Base-by-base conservation (phyloP, 495 filamentous ascomycete genomes). In the Pyrenopolyporus hunteri region DNA sequence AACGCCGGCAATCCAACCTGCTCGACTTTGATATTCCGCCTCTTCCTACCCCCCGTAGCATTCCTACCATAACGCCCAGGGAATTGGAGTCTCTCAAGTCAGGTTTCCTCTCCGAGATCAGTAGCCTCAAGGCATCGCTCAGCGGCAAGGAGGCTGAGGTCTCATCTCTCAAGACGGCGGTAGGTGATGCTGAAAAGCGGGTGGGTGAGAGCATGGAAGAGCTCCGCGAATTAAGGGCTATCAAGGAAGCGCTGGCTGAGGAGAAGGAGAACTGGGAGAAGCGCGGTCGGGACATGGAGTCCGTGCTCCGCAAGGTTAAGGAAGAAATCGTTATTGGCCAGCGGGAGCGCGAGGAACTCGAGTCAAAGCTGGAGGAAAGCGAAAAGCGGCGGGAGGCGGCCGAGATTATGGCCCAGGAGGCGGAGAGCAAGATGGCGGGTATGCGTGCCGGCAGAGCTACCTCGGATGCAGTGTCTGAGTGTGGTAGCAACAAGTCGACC, bases 11-110 rank as follows among this genome's bases (percentile, higher is more conserved):
- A 43, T 73, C 78, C 26, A 88, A 88, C 60, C 82, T 98, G 6
- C 83, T 98, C 31, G 94, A 98, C 70, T 97, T 97, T 69, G 93
- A 97, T 61, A 88, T 97, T 11, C 91, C 92, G 7, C 90, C 91
- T 2, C 83, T 87, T 8, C 92, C 92, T 2, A 98, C 94, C 1
- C 94, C 94, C 13, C 88, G 93, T 51, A 95, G 90, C 35, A 85
- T 98, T 35, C 94, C 94, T 1, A 89, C 87, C 10, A 87, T 98
- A 59, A 96, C 95, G 2, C 89, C 92, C 0, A 87, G 94, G 22
- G 94, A 98, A 74, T 79, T 98, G 0, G 94, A 98, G 67, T 89
- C 85, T 5, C 80, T 98, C 45, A 97, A 97, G 70, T 96, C 93
- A 0, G 78, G 79, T 1, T 95, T 95, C 69, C 82, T 91, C 37